Base-by-base conservation (phyloP, 2,329 filamentous ascomycete genomes). In the Nemania bipapillata region DNA sequence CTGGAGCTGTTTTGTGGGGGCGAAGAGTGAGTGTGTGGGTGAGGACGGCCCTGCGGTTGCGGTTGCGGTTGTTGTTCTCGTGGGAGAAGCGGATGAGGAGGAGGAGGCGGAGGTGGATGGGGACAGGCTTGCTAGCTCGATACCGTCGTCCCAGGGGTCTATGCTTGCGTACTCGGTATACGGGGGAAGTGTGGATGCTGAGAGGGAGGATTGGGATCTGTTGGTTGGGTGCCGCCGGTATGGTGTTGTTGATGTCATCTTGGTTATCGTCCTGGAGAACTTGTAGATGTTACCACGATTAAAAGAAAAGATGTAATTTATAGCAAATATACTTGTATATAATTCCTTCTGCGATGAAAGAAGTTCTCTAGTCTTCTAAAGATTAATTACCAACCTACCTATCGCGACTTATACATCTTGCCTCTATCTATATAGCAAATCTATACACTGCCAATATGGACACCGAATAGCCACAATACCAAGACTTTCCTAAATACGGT, bases 1-100 rank as follows among this genome's bases (percentile, higher is more conserved):
- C 68, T 87, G 84, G 26, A 88, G 80, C 11, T 80, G 79, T 24
- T 78, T 77, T 1, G 83, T 83, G 2, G 85, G 80, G 7, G 63
- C 69, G 76, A 87, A 87, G 56, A 60, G 20, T 5, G 63, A 26
- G 12, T 7, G 20, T 0, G 49, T 5, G 37, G 66, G 17, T 2
- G 58, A 30, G 3, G 58, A 56, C 40, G 59, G 20, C n/a, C 1
- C 60, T 17, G 35, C 24, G n/a, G 42, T 7, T 4, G 49, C 12
- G 0, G 63, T 5, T n/a, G n/a, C n/a, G n/a, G n/a, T n/a, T n/a
- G n/a, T n/a, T n/a, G n/a, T n/a, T n/a, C n/a, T n/a, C n/a, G n/a
- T n/a, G n/a, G n/a, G n/a, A n/a, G n/a, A n/a, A n/a, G n/a, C n/a
- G n/a, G 58, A 12, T 15, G 47, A 2, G 12, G 53, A 4, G 2